Evolutionary conservation across 805 yeast species (phyloP), one percentile per base, ranked within the genome.

Genomic region (Candida pseudofarinosa): DNA sequence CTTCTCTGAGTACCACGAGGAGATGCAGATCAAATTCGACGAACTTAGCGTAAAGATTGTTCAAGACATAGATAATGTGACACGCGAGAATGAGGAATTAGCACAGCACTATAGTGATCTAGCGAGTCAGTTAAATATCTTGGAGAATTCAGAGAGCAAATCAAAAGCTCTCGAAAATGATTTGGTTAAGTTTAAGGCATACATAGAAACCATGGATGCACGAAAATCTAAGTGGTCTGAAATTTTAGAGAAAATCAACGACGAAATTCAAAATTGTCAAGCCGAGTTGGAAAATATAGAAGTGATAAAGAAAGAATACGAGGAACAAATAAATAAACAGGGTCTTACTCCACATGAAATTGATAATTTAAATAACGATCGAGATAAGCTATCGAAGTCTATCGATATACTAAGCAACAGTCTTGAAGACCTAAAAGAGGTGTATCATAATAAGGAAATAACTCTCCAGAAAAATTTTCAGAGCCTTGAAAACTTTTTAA

Each of bases 111-210:
- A 71, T 40, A 63, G 72, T 19, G 66, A 64, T 18, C 51, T 80
- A 1, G 58, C 69, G 33, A 62, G 63, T 4, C 77, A 78, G 47
- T 65, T 73, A 38, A 71, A 73, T 18, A 63, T 69, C 15, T 64
- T 81, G 30, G 74, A 73, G 38, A 65, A 73, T 17, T 76, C 83
- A 18, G 74, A 74, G 43, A 77, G 76, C 54, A 81, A 83, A 56
- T 56, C 79, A 4, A 71, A 69, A 46, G 85, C 88, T 1, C 65
- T 88, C 42, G 85, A 83, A 49, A 77, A 78, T 47, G 96, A 88
- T 59, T 69, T 84, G 35, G 66, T 68, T 35, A 84, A 85, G 59
- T 85, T 87, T 54, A 74, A 77, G 52, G 83, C 80, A n/a, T 87
- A 84, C 55, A 80, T 85, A 41, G 79, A 79, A 35, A 71, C 79